Evolutionary conservation across 352 stramenopile genomes (phyloP), one percentile per base, ranked within the genome.

Genomic region (Pythium coloratum): DNA sequence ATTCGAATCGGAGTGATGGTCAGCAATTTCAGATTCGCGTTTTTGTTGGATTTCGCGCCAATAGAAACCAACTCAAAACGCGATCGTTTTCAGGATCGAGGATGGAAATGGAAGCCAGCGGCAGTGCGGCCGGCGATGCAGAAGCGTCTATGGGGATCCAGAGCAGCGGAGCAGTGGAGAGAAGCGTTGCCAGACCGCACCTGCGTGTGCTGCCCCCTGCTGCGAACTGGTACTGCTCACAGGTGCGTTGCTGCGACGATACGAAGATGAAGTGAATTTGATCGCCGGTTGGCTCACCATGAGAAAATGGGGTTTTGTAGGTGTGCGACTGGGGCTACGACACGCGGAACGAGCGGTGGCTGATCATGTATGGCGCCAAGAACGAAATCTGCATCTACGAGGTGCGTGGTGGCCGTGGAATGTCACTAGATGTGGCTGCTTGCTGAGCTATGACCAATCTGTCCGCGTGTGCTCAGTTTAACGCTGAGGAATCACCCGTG

Each of bases 211-310:
- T 92, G 3, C 80, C 81, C 12, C 78, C 82, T 9, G 90, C 82
- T 20, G 69, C 81, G 50, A 92, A 92, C 78, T 94, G 86, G 84
- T 92, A 88, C 53, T 91, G 77, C 70, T 84, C 86, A 3, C 81
- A 94, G 76, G 85, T 93, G 26, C 33, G 64, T 72, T 1, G 28
- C 14, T 10, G 46, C 49, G n/a, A 0, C 0, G 55, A 56, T 32
- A 70, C 30, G 5, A 16, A 10, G 38, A 18, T n/a, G 8, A 12
- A 49, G 24, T 3, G 4, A 16, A 24, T 20, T 8, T 4, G 4
- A 49, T 6, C 2, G 13, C 13, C 10, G 42, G 46, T 13, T 24
- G 20, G 20, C 12, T 3, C 14, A 24, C 14, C 1, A 7, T 2
- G 40, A 16, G 40, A 49, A 20, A 6, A 24, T 20, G 46, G n/a